Base-by-base conservation (phyloP, 164 flowering plant genomes). In the Stephania yunnanensis region DNA sequence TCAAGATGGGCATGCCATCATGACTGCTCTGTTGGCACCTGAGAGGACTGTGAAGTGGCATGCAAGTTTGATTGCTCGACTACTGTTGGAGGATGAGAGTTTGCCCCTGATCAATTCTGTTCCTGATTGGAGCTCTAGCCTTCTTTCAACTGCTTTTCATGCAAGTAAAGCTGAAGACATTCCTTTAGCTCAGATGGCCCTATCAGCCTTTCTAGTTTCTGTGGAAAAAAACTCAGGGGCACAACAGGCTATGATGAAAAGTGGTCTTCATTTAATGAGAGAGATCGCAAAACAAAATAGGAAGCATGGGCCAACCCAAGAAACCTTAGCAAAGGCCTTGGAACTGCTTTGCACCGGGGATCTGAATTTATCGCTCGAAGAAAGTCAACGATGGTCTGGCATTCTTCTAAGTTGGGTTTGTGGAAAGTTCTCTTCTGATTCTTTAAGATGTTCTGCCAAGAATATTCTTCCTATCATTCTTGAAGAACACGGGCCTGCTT, bases 11-110 rank as follows among this genome's bases (percentile, higher is more conserved):
- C 72, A 83, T 66, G 98, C 95, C 77, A 86, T 96, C 68, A 91
- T 90, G 97, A 86, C 91, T 83, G 95, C 97, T 75, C 81, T 96
- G 73, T 76, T 85, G 78, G 97, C 97, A 12, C 97, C 99, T 53
- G 99, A 96, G 87, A 89, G 99, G 83, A 87, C 98, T 80, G 99
- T 96, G 22, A 92, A 89, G 83, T 96, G 98, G 99, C 98, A 96
- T 89, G 99, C 93, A 30, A 89, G 98, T 87, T 84, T 94, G 85
- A 90, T 92, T 55, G 98, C 97, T 70, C 82, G 88, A 55, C 77
- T 90, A 81, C 87, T 96, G 36, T 81, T 96, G 74, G 93, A 91
- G 83, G 99, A 96, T 77, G 80, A 74, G 17, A 85, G 83, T 85
- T 82, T 91, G 71, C 93, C 95, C 22, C 78, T 91, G 74, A 87